These are phyloP conservation scores for Dicorynia guianensis DNA, from an alignment of 306 rosid species.

Conservation along the genomic window DNA sequence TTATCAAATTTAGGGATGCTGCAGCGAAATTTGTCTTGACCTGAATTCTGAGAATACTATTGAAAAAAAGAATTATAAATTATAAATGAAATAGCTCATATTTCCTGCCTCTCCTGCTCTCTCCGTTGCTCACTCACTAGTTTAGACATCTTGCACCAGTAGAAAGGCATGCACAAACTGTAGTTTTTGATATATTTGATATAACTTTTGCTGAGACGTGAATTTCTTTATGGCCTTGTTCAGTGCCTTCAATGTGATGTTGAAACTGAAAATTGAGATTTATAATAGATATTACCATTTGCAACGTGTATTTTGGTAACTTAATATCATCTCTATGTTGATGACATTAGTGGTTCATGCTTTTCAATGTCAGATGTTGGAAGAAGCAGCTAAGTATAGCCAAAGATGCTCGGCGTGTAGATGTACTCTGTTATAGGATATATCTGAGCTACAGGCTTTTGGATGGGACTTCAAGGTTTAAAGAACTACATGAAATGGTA, in stretches of 20 bases:
- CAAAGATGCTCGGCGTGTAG: slow-evolving; percentile 96
- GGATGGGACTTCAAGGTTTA: slow-evolving; percentile 80
- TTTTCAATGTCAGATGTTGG: slow-evolving; percentile 74
- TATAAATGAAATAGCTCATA: slow-evolving; percentile 1
- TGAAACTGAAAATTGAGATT: slow-evolving; percentile 1
- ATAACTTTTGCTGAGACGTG: slow-evolving; percentile 23
- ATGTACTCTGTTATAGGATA: slow-evolving; percentile 82
- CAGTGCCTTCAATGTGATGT: slow-evolving; percentile 14
- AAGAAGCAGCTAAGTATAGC: slow-evolving; percentile 86
- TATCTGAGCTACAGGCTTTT: slow-evolving; percentile 84
- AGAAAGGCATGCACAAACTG: slow-evolving; percentile 1
- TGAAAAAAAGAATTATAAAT: slow-evolving; percentile 3
- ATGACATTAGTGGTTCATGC: slow-evolving; percentile 42
- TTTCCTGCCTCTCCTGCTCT: slow-evolving; percentile 9
- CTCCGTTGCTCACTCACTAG: not conserved
- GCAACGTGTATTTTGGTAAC: slow-evolving; percentile 31
- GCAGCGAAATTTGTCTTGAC: slow-evolving; percentile 27
- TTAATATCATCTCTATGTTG: slow-evolving; percentile 36
- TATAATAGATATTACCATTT: slow-evolving; percentile 12
- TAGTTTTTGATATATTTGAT: slow-evolving; percentile 30
- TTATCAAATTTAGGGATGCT: not conserved
- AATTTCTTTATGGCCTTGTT: not conserved
- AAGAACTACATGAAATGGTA: slow-evolving; percentile 74
- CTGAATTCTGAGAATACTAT: slow-evolving; percentile 26
- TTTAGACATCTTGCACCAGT: slow-evolving; percentile 12